Conservation (phyloP, 1,139 yeast genomes). For the Kluyveromyces marxianus region DNA sequence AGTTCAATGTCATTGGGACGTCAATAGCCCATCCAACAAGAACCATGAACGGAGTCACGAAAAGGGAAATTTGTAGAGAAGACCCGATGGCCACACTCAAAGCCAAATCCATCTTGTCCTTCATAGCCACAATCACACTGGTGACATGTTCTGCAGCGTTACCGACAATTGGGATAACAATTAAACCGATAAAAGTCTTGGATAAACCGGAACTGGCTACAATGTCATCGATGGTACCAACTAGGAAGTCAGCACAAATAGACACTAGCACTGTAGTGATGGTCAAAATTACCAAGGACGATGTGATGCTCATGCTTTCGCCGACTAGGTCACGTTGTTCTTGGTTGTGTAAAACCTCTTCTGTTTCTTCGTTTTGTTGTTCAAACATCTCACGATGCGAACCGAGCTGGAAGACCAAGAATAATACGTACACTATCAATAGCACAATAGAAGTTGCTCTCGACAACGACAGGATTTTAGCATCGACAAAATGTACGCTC, state of each 20-base stretch:
- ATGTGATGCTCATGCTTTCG: conserved; percentile 16
- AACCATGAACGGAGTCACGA: conserved; percentile 92
- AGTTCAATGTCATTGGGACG: conserved; percentile 87
- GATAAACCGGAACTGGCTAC: conserved; percentile 80
- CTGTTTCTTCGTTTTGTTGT: conserved; percentile 33
- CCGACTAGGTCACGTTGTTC: not conserved
- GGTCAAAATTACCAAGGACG: conserved; percentile 35
- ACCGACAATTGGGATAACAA: conserved; percentile 92
- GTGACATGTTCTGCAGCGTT: conserved; percentile 99
- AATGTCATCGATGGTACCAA: conserved; percentile 83
- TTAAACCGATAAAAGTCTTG: conserved; percentile 90
- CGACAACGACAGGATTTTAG: conserved; percentile 63
- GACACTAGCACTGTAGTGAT: conserved; percentile 76
- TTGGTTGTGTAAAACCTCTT: conserved; percentile 25
- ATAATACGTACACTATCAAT: conserved; percentile 68
- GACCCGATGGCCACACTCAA: conserved; percentile 98
- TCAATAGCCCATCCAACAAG: conserved; percentile 84
- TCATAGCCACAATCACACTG: conserved; percentile 88
- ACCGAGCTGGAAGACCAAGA: conserved; percentile 76
- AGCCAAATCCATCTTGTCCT: conserved; percentile 95
- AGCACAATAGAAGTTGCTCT: conserved; percentile 82
- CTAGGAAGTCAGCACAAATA: conserved; percentile 86
- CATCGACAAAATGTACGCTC: conserved; percentile 30
- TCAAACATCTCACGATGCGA: conserved; percentile 70
- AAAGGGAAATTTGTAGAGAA: conserved; percentile 87